Base-by-base conservation (phyloP, 1,139 yeast species). In the Diutina mesorugosa region DNA sequence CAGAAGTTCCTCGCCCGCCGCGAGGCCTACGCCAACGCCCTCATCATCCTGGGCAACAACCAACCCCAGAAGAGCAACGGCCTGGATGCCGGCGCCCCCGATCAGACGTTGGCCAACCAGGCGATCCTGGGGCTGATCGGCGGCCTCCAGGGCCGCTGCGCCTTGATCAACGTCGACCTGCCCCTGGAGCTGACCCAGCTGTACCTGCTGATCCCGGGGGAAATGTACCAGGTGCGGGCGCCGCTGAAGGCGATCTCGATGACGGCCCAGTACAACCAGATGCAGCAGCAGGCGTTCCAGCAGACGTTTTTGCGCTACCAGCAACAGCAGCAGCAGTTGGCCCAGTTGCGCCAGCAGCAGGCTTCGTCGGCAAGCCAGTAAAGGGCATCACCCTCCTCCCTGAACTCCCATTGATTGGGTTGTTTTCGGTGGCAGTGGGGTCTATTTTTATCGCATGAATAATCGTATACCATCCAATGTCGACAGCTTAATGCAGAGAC, bases 1-100 rank as follows among this genome's bases (percentile, higher is more conserved):
- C 85, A 85, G 53, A 78, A 83, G 58, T 89, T 87, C 64, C 76
- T 90, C 60, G 80, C 90, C 60, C 87, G 89, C 85, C 78, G 97
- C 62, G 93, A 87, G 66, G 84, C 86, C 76, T 85, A 86, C 70
- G 90, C 91, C 3, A 76, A 79, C 61, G 82, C 84, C 2, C 71
- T 81, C 29, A 72, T 83, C 32, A 61, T 63, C 57, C 54, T 63
- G 56, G 53, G 41, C 21, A 50, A 50, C 16, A 50, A 30, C 53
- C 41, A 32, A 8, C 45, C n/a, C 8, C 53, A 50, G 45, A 50
- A 50, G 29, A 38, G 18, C 6, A 21, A 30, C 14, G 45, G 32
- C 12, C 28, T 21, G 28, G 35, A 29, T 60, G 59, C 57, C 66
- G 58, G 56, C 63, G 41, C n/a, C 1, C 64, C 59, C 32, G 78